Base-by-base conservation (phyloP, 2,329 filamentous ascomycete species). In the Aureobasidium pullulans region DNA sequence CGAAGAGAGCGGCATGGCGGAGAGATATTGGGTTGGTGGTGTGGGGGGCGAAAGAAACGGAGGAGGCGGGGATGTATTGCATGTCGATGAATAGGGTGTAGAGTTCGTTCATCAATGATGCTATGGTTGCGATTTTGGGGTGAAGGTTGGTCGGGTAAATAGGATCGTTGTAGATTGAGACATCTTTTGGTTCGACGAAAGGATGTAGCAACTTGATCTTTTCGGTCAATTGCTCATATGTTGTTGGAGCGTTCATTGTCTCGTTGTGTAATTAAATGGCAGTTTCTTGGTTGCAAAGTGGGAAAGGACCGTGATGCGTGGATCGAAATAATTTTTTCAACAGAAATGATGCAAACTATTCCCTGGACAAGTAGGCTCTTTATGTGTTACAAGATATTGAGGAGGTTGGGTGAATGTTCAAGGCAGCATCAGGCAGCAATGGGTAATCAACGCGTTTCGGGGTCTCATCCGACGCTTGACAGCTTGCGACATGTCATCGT, bases 21-120 rank as follows among this genome's bases (percentile, higher is more conserved):
- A 47, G 42, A n/a, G 43, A 48, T 16, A 60, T 57, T 15, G 39
- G 42, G 2, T 32, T 19, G 4, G 8, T 44, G 19, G 36, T 60
- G 31, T 60, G 50, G 6, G 59, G 59, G 19, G 59, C 39, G 19
- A 49, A 60, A 15, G 37, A 37, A 7, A 60, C 49, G 11, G 54
- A 32, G 29, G 44, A n/a, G 5, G 50, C 36, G 1, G 29, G 46
- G 6, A 60, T 28, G 16, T 60, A 60, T 9, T 28, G 29, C 59
- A 60, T 60, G 4, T 60, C 29, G 50, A 57, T 34, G 36, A 60
- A 36, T 1, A 60, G 34, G 7, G 46, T 49, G n/a, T 56, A 60
- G 15, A 37, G 47, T 28, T 60, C 59, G 10, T 44, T 37, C 42
- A 60, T 42, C 16, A 56, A 13, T 8, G 42, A 43, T 34, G 59